A percentile compares a stretch with the other conserved stretches of the same genome.
phyloP scores from a whole-genome alignment of 768 basidiomycete genomes.

The Termitomyces sp. region DNA sequence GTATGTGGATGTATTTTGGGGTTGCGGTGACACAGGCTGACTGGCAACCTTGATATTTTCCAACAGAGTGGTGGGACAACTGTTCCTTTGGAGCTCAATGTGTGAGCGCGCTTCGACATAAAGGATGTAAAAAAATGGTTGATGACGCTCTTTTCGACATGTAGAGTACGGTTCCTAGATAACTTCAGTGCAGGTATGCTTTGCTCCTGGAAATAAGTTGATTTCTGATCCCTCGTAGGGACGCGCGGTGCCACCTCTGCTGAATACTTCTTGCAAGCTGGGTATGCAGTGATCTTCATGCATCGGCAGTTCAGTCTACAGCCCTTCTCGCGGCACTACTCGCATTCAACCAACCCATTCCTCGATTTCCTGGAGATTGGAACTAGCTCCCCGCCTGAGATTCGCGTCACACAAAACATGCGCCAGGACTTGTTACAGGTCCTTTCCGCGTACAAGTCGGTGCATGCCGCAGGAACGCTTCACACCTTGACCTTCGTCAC shows the following conservation, averaged over 20 bases:
- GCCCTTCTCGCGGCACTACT: constrained; percentile 97
- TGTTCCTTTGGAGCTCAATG: constrained; percentile 96
- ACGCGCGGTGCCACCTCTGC: constrained; percentile 97
- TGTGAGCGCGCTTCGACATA: constrained; percentile 61
- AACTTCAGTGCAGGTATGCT: constrained; percentile 94
- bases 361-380: constrained; percentile 86
- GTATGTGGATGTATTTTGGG: constrained; percentile 42
- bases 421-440: constrained; percentile 66
- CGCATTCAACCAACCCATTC: constrained; percentile 97
- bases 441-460: constrained; percentile 74
- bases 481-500: constrained; percentile 90
- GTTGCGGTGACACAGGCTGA: not conserved
- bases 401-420: constrained; percentile 66
- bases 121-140: constrained; percentile 16
- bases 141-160: constrained; percentile 16
- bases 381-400: constrained; percentile 35
- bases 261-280: constrained; percentile 92
- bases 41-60: not conserved
- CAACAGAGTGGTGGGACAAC: constrained; percentile 95
- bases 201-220: not conserved
- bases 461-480: constrained; percentile 68
- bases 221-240: constrained; percentile 42
- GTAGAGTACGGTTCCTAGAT: constrained; percentile 94
- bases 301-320: constrained; percentile 97
- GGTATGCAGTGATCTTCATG: constrained; percentile 98